Conservation (phyloP, 192 early-diverging fungal genomes). For the Pilaira anomala region DNA sequence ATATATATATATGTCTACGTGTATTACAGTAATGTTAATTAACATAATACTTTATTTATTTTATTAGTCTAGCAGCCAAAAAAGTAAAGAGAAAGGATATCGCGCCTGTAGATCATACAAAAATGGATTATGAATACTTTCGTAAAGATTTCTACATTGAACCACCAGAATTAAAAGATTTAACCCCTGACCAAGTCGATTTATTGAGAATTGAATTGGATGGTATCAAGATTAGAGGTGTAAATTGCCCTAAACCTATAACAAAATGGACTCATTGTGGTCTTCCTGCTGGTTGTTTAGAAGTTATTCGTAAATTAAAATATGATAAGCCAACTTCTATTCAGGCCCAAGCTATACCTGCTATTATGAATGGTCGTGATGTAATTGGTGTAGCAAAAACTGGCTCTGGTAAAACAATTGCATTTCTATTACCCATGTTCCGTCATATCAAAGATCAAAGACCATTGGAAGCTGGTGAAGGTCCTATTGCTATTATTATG, state of each 20-base stretch:
- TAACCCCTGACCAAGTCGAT: slow-evolving; percentile 85
- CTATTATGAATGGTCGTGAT: slow-evolving; percentile 91
- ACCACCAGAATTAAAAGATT: slow-evolving; percentile 79
- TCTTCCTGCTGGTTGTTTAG: slow-evolving; percentile 71
- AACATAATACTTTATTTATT: slow-evolving; percentile 12
- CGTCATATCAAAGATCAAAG: slow-evolving; percentile 91
- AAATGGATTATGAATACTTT: slow-evolving; percentile 83
- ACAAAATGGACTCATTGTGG: slow-evolving; percentile 95
- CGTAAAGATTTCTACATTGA: slow-evolving; percentile 95
- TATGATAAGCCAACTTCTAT: slow-evolving; percentile 87
- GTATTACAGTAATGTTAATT: no score
- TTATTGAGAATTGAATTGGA: slow-evolving; percentile 73
- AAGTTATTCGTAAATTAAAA: slow-evolving; percentile 78
- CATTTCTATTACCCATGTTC: slow-evolving; percentile 93
- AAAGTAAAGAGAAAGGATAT: slow-evolving; percentile 90
- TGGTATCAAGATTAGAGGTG: slow-evolving; percentile 91
- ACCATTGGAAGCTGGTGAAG: slow-evolving; percentile 71
- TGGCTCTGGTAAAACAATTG: slow-evolving; percentile 90
- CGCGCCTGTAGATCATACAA: slow-evolving; percentile 79
- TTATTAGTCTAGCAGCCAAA: slow-evolving; percentile 67
- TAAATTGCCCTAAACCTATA: slow-evolving; percentile 89
- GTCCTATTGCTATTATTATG: slow-evolving; percentile 85
- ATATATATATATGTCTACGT: neutral
- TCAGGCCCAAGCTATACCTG: slow-evolving; percentile 93
- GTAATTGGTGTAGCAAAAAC: slow-evolving; percentile 96